Base-by-base conservation (phyloP, 306 rosid species). In the Vigna hirtella region DNA sequence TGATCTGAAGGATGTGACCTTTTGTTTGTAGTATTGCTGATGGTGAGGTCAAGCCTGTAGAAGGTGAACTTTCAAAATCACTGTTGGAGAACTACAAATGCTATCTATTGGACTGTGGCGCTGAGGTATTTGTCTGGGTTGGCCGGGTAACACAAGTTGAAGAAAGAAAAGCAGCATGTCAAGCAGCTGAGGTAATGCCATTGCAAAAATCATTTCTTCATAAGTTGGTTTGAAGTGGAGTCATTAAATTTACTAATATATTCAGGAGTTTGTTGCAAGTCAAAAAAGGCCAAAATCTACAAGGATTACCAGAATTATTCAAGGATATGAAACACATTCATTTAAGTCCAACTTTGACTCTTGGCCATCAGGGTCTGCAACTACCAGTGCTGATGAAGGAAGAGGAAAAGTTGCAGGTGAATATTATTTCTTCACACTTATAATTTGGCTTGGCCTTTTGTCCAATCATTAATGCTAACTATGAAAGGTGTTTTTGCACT, bases 341-440 rank as follows among this genome's bases (percentile, higher is more conserved):
- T 96, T 96, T 77, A 96, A 93, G 87, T 90, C 97, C 85, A 91
- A 91, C 87, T 96, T 96, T 42, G 97, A 88, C 83, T 82, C 98
- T 78, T 96, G 99, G 99, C 98, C 99, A 77, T 87, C 88, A 48
- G 99, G 99, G 79, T 90, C 98, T 51, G 80, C 90, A 72, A 61
- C 89, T 72, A 74, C 94, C 53, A 89, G 93, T 76, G 80, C 93
- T 47, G 99, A 96, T 85, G 99, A 96, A 74, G 99, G 98, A 89
- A 87, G 98, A 84, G 99, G 99, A 85, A 96, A 96, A 90, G 99
- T 96, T 73, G 98, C 98, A 81, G 99, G 99, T 96, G 70, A 53
- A 66, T 17, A 45, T 66, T 45, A 62, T 48, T 63, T 85, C 69
- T 65, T 80, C 48, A 66, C 26, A 43, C 36, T 63, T 58, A 69